phyloP scores from a whole-genome alignment of 495 filamentous ascomycete species.

The Niebla homalea region DNA sequence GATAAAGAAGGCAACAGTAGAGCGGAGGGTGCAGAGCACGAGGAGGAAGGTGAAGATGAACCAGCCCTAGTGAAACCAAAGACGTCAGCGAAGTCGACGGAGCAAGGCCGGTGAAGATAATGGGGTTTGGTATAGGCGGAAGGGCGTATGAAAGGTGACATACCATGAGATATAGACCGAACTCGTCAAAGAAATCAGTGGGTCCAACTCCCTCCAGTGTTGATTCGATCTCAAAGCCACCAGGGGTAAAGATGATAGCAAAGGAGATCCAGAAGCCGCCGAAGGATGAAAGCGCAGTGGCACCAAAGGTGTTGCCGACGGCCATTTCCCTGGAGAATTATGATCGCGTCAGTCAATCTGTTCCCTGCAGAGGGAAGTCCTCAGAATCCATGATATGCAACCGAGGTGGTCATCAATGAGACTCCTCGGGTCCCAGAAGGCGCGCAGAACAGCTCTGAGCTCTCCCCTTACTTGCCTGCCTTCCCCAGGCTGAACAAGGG shows the following conservation, averaged over 20 bases:
- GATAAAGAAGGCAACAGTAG: slow-evolving; percentile 89
- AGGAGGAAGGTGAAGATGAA: slow-evolving; percentile 95
- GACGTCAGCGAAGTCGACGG: neutral
- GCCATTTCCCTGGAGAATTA: slow-evolving; percentile 75
- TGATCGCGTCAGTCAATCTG: neutral
- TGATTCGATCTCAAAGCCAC: slow-evolving; percentile 49
- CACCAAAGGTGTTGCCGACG: slow-evolving; percentile 94
- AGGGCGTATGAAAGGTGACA: slow-evolving; percentile 11
- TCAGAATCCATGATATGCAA: neutral
- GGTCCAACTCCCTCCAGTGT: slow-evolving; percentile 20
- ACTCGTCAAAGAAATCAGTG: slow-evolving; percentile 45
- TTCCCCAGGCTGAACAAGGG: neutral
- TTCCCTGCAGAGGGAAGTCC: neutral
- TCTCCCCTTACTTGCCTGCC: too few relatives aligned
- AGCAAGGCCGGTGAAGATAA: neutral
- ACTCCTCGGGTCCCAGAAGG: neutral
- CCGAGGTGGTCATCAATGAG: neutral
- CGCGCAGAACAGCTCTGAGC: neutral
- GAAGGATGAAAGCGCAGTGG: slow-evolving; percentile 90
- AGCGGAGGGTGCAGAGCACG: slow-evolving; percentile 78
- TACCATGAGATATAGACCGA: slow-evolving; percentile 77
- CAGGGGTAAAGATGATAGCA: slow-evolving; percentile 76
- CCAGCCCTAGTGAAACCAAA: slow-evolving; percentile 47
- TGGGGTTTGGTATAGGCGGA: neutral
- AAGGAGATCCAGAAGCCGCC: slow-evolving; percentile 96